These are phyloP conservation scores for Trichoderma cornu-damae DNA, from an alignment of 2,329 filamentous ascomycete genomes.

Conservation along the genomic window DNA sequence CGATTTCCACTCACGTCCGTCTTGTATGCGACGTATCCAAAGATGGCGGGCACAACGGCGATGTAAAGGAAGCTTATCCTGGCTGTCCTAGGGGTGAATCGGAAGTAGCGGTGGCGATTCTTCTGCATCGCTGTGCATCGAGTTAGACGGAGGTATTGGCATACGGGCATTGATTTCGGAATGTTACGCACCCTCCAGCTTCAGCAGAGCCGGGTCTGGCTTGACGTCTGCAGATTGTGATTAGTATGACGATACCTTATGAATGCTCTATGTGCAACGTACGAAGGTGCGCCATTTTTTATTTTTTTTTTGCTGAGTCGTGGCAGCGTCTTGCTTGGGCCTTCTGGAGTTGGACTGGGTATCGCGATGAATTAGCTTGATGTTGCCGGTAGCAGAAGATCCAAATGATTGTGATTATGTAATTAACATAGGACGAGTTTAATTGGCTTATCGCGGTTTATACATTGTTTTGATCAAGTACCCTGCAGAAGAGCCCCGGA, in stretches of 20 bases:
- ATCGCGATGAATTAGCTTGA: slow-evolving; percentile 26
- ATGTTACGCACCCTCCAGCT: slow-evolving; percentile 37
- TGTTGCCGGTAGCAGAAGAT: slow-evolving; percentile 22
- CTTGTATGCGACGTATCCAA: slow-evolving; percentile 69
- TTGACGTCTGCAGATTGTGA: slow-evolving; percentile 33
- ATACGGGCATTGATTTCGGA: slow-evolving; percentile 13
- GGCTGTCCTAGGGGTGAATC: slow-evolving; percentile 82
- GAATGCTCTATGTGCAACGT: slow-evolving; percentile 17
- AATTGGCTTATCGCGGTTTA: neutral
- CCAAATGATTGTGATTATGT: slow-evolving; percentile 22
- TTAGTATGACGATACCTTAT: slow-evolving; percentile 27
- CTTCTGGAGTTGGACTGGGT: slow-evolving; percentile 13
- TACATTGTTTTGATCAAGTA: neutral
- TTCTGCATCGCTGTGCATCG: slow-evolving; percentile 64
- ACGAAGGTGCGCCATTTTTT: slow-evolving; percentile 41
- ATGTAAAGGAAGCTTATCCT: slow-evolving; percentile 74
- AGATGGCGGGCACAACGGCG: slow-evolving; percentile 61
- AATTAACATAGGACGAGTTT: neutral
- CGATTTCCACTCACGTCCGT: slow-evolving; percentile 69
- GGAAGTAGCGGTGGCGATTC: slow-evolving; percentile 91
- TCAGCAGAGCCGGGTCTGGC: slow-evolving; percentile 40
- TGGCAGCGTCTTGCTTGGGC: slow-evolving; percentile 23
- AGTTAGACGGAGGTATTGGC: slow-evolving; percentile 24
- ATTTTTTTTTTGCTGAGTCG: slow-evolving; percentile 27
- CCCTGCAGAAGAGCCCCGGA: neutral